Evolutionary conservation across 495 filamentous ascomycete genomes (phyloP), one percentile per base, ranked within the genome.

Genomic region (Neurospora hispaniola): DNA sequence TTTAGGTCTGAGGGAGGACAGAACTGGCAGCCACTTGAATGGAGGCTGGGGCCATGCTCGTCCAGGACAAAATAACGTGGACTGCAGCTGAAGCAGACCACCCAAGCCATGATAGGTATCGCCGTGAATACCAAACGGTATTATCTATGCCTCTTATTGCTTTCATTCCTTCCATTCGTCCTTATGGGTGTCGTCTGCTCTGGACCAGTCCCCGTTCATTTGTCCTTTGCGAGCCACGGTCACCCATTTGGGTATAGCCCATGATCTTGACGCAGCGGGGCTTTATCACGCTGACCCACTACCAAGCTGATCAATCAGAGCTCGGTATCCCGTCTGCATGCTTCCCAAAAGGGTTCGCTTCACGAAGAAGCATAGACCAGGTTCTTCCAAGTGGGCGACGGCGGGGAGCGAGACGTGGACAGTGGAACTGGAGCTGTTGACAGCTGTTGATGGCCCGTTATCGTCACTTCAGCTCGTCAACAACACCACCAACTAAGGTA

Each of bases 191-290:
- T 38, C 35, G 35, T 38, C 35, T 38, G 35, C 35, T 6, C 5
- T 38, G 4, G 5, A 38, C 35, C 4, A 38, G 35, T 38, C 35
- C 35, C 4, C 35, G 5, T 38, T 38, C 35, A 38, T 38, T 38
- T 38, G 35, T 38, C 35, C 35, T 38, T 5, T 38, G 35, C 35
- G 71, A 70, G 62, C 54, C 74, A 77, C 78, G 79, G 79, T 81
- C 74, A 79, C 76, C 75, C 40, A 73, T 74, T 70, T 11, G 39
- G 78, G 80, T 69, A 78, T 80, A 81, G 80, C 73, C 74, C 46
- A 54, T 5, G 20, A 54, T 54, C n/a, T 48, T 9, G 44, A n/a
- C 3, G n/a, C 46, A 11, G 48, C 27, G 11, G 48, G 54, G 46
- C 20, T 54, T 54, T 48, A 48, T 48, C 44, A 40, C 2, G 66